Evolutionary conservation across 768 basidiomycete genomes (phyloP).

Genomic region (Leccinum incarnatum): DNA sequence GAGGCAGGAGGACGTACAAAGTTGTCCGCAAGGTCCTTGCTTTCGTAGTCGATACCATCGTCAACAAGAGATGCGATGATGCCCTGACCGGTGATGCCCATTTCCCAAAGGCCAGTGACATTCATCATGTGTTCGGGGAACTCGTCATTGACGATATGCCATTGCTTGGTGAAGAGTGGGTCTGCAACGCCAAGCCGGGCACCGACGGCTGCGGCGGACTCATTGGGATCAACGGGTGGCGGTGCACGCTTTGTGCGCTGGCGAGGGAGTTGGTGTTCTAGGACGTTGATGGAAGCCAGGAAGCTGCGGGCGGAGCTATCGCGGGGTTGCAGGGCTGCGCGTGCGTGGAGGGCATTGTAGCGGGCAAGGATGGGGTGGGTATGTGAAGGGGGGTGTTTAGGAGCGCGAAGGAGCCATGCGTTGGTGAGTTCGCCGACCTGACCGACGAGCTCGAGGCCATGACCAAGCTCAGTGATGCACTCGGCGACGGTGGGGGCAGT

Average conservation of each 20-base stretch:
- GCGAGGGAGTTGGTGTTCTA: slow-evolving; percentile 63
- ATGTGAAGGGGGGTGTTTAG: slow-evolving; percentile 31
- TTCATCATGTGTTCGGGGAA: slow-evolving; percentile 86
- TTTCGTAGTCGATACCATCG: slow-evolving; percentile 91
- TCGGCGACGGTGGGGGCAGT: slow-evolving; percentile 57
- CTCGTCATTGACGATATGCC: slow-evolving; percentile 92
- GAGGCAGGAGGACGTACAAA: slow-evolving; percentile 62
- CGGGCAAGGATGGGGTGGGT: slow-evolving; percentile 42
- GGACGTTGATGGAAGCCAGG: slow-evolving; percentile 54
- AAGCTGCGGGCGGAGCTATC: slow-evolving; percentile 40
- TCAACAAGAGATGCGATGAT: slow-evolving; percentile 88
- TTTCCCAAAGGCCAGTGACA: slow-evolving; percentile 88
- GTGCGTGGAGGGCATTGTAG: slow-evolving; percentile 44
- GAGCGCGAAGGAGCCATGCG: slow-evolving; percentile 77
- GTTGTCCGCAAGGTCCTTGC: slow-evolving; percentile 83
- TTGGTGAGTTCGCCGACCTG: slow-evolving; percentile 78
- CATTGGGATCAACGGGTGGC: slow-evolving; percentile 45
- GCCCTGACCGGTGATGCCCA: slow-evolving; percentile 85
- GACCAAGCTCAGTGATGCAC: slow-evolving; percentile 56
- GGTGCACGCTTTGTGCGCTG: slow-evolving; percentile 74
- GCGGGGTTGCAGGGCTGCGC: slow-evolving; percentile 35
- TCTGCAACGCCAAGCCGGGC: slow-evolving; percentile 68
- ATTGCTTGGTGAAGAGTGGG: slow-evolving; percentile 81
- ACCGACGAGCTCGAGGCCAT: slow-evolving; percentile 87
- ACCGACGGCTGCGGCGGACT: slow-evolving; percentile 47